Percentiles rank a stretch among this genome's conserved stretches.
Evolutionary conservation across 495 filamentous ascomycete species (phyloP).

Genomic region (Aspergillus saccharolyticus): DNA sequence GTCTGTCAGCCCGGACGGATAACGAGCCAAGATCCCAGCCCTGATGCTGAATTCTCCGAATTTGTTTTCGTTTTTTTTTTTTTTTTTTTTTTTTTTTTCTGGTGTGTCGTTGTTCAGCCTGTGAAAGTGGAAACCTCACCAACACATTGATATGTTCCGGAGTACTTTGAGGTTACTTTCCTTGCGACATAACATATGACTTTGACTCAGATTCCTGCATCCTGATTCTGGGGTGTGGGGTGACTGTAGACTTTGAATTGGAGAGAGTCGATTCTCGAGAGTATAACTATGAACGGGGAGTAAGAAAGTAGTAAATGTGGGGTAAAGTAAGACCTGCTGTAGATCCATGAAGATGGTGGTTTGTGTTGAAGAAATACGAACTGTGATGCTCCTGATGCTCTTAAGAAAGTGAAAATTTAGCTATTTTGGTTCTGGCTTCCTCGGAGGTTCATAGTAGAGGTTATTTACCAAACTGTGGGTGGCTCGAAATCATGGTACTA

Average conservation of each 20-base stretch:
- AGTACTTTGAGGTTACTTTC: not conserved
- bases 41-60: not conserved
- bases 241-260: too few relatives aligned
- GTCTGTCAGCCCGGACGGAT: not conserved
- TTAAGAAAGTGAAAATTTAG: not conserved
- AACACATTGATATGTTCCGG: not conserved
- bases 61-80: not conserved
- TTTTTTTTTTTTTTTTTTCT: not conserved
- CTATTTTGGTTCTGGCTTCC: too few relatives aligned
- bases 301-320: too few relatives aligned
- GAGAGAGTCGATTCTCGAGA: too few relatives aligned
- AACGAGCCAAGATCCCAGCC: not conserved
- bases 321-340: too few relatives aligned
- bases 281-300: too few relatives aligned
- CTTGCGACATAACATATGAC: not conserved
- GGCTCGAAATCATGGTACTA: not conserved
- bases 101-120: too few relatives aligned
- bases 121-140: not conserved
- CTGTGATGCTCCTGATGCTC: too few relatives aligned
- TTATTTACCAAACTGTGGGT: not conserved
- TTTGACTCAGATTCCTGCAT: too few relatives aligned
- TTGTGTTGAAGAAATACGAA: too few relatives aligned
- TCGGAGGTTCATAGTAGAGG: too few relatives aligned
- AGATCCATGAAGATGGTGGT: not conserved
- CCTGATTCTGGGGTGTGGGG: too few relatives aligned